phyloP scores from a whole-genome alignment of 1,284 basidiomycete species.

The Dichomitus squalens region DNA sequence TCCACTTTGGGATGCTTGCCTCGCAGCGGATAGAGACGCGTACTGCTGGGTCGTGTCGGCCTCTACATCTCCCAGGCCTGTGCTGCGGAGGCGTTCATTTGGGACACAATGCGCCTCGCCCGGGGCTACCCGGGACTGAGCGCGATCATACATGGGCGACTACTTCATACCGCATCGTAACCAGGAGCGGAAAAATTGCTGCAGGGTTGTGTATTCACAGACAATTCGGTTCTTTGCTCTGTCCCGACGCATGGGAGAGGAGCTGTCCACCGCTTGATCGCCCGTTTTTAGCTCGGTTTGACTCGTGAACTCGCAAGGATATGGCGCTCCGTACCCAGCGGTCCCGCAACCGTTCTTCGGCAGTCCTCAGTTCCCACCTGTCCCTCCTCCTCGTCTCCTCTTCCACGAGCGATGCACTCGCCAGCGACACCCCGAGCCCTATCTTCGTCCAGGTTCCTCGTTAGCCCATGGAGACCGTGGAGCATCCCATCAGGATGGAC shows the following conservation, averaged over 20 bases:
- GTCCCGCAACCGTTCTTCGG: neutral
- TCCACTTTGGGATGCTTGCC: too few relatives aligned
- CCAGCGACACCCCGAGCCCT: conserved; percentile 23
- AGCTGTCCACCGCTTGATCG: neutral
- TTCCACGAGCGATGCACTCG: conserved; percentile 15
- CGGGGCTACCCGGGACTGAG: conserved; percentile 2
- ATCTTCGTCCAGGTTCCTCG: conserved; percentile 2
- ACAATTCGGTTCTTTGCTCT: neutral
- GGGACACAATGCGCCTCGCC: conserved; percentile 6
- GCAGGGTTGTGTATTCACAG: neutral
- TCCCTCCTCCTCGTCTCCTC: neutral
- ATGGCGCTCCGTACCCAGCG: neutral
- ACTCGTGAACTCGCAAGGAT: conserved; percentile 1
- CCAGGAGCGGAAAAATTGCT: neutral
- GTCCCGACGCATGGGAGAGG: neutral
- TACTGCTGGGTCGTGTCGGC: neutral
- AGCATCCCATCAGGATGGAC: conserved; percentile 24
- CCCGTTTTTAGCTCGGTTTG: neutral
- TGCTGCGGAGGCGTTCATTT: conserved; percentile 18
- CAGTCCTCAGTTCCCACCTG: neutral
- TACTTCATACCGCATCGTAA: conserved; percentile 3
- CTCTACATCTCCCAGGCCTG: neutral
- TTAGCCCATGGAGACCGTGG: conserved; percentile 29
- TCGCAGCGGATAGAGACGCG: neutral
- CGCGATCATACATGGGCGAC: conserved; percentile 5